Evolutionary conservation across 495 filamentous ascomycete genomes (phyloP).

Genomic region (Chaetomium tenue): DNA sequence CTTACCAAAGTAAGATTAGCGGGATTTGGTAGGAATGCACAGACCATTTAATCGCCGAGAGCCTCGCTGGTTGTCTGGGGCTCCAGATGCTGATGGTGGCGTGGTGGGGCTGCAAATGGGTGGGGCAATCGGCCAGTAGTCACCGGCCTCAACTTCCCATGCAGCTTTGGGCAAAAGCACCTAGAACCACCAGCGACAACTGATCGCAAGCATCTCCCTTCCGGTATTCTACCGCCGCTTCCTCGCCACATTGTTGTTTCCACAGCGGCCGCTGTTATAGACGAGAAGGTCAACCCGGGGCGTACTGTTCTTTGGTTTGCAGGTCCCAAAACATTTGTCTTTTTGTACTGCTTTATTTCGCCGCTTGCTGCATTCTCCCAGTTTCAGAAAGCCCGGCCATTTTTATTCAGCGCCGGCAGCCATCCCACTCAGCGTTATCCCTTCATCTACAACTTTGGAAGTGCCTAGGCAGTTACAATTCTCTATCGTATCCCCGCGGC

Average conservation of each 20-base stretch:
- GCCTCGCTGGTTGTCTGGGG: not conserved
- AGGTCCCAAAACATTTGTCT: not conserved
- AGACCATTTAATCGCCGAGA: not conserved
- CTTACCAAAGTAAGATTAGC: not conserved
- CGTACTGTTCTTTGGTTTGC: not conserved
- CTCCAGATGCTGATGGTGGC: conserved; percentile 1
- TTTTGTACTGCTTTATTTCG: conserved; percentile 6
- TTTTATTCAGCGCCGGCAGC: conserved; percentile 40
- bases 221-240: conserved; percentile 1
- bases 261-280: not conserved
- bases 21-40: not conserved
- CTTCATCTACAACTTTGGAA: not conserved
- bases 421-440: not conserved
- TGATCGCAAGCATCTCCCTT: not conserved
- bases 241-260: not conserved
- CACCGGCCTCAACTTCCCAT: conserved; percentile 2
- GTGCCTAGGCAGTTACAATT: too few species aligned
- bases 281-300: not conserved
- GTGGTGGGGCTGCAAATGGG: conserved; percentile 3
- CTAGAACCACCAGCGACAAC: not conserved
- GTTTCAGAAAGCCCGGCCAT: conserved; percentile 35
- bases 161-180: conserved; percentile 8
- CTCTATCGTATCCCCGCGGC: too few species aligned
- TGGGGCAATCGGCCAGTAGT: conserved; percentile 20
- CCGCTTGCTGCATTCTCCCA: not conserved